Evolutionary conservation across 2,329 filamentous ascomycete species (phyloP).

Genomic region (Blastomyces parvus): DNA sequence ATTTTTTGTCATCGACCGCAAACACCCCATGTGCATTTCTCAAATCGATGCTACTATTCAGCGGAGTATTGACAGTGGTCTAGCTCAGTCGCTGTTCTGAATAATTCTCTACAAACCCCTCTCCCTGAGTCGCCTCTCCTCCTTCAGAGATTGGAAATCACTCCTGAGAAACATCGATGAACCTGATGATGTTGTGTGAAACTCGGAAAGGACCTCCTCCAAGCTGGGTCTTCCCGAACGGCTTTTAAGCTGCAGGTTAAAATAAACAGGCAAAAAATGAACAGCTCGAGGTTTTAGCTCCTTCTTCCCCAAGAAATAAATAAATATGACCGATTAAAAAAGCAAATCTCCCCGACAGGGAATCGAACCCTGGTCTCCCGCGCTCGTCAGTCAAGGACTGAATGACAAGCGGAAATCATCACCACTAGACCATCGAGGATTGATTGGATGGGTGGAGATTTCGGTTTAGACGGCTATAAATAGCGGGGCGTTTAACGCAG

Average conservation of each 20-base stretch:
- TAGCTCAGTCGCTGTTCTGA: not conserved
- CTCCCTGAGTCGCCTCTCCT: not conserved
- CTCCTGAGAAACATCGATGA: no score
- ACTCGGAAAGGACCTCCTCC: no score
- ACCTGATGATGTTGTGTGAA: no score
- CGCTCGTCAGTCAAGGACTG: not conserved
- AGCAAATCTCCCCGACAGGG: conserved; percentile 2
- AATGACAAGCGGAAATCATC: conserved; percentile 9
- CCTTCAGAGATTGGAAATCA: no score
- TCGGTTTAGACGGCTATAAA: not conserved
- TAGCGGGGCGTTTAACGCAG: not conserved
- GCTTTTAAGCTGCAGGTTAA: no score
- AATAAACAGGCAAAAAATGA: no score
- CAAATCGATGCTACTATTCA: not conserved
- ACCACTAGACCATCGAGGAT: conserved; percentile 9
- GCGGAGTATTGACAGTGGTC: not conserved
- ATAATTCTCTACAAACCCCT: not conserved
- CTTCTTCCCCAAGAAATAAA: no score
- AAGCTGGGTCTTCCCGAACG: no score
- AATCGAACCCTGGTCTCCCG: conserved; percentile 7
- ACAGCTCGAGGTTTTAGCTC: no score
- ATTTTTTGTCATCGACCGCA: not conserved
- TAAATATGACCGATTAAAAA: not conserved
- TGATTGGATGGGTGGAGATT: not conserved
- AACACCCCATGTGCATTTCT: not conserved